Conservation (phyloP, 495 filamentous ascomycete species). For the Chaetomidium leptoderma region DNA sequence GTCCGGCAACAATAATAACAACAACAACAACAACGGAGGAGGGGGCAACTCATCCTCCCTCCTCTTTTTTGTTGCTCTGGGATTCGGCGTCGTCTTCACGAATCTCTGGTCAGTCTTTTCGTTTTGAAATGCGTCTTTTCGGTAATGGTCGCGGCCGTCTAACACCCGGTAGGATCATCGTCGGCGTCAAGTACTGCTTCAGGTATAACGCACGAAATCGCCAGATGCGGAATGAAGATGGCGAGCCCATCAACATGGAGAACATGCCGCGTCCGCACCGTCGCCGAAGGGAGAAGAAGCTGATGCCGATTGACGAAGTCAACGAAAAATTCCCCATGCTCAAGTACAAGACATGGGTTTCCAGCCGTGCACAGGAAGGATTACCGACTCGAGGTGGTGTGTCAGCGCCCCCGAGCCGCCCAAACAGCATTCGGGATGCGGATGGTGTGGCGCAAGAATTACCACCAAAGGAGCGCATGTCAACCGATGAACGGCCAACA, state of each 20-base stretch:
- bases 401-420: conserved; percentile 64
- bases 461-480: conserved; percentile 36
- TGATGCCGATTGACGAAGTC: conserved; percentile 98
- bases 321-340: conserved; percentile 92
- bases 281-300: conserved; percentile 86
- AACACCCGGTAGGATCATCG: conserved; percentile 79
- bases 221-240: conserved; percentile 71
- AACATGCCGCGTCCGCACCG: conserved; percentile 75
- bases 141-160: conserved; percentile 20
- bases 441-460: conserved; percentile 50
- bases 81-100: conserved; percentile 98
- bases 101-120: conserved; percentile 77
- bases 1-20: too few species aligned
- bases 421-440: conserved; percentile 61
- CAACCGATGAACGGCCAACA: conserved; percentile 32
- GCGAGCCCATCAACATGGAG: conserved; percentile 80
- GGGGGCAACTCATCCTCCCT: conserved; percentile 74
- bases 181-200: conserved; percentile 99
- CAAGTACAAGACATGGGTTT: conserved; percentile 95
- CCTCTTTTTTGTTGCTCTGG: conserved; percentile 93
- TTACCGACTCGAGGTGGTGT: conserved; percentile 82
- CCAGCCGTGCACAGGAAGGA: conserved; percentile 75
- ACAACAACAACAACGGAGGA: conserved; percentile 31
- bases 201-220: conserved; percentile 94
- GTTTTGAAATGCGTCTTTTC: neutral